phyloP scores from a whole-genome alignment of 495 filamentous ascomycete species.

The Penicillium riverlandense region DNA sequence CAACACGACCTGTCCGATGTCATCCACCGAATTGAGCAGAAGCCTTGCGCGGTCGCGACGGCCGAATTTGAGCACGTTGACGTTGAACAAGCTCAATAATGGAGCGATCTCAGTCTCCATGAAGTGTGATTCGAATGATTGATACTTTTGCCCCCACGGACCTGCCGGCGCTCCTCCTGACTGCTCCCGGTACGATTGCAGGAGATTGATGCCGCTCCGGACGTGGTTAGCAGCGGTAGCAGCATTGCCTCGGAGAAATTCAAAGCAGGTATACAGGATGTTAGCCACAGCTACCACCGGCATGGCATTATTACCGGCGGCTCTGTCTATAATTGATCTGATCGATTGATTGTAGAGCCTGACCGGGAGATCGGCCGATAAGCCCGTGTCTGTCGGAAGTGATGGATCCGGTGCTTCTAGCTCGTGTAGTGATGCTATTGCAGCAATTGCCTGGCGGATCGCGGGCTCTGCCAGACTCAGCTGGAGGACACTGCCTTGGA shows the following conservation, averaged over 20 bases:
- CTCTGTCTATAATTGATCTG: conserved; percentile 8
- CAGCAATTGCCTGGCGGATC: conserved; percentile 56
- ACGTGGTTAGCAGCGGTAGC: conserved; percentile 8
- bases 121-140: conserved; percentile 7
- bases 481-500: conserved; percentile 46
- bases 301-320: neutral
- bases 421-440: conserved; percentile 56
- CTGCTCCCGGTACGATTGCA: conserved; percentile 8
- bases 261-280: conserved; percentile 15
- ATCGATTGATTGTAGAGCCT: conserved; percentile 10
- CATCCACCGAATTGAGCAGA: conserved; percentile 4
- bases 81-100: conserved; percentile 8
- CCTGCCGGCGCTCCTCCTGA: neutral
- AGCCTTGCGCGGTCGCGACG: conserved; percentile 1
- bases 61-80: conserved; percentile 6
- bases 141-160: conserved; percentile 6
- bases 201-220: conserved; percentile 9
- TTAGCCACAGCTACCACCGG: conserved; percentile 7
- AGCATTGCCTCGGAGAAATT: conserved; percentile 11
- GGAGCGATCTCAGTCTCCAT: conserved; percentile 15
- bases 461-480: conserved; percentile 52
- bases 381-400: neutral
- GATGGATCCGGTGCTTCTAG: neutral
- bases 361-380: neutral
- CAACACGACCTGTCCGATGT: conserved; percentile 1